phyloP scores from a whole-genome alignment of 768 basidiomycete genomes.

The Lactarius sp. region DNA sequence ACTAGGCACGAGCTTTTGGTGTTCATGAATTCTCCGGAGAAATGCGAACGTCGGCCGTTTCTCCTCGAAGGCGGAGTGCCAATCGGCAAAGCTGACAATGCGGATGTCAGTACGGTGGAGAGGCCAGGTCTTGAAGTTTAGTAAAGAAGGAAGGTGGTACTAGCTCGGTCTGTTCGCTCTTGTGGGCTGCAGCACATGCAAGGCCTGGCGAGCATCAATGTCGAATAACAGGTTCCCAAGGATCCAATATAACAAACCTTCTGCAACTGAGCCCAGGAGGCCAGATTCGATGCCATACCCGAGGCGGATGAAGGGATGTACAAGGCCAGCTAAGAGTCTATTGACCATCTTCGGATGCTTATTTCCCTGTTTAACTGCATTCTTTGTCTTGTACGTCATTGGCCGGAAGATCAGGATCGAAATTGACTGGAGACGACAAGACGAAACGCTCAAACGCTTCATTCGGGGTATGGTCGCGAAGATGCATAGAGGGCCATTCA shows the following conservation, averaged over 20 bases:
- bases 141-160: constrained; percentile 32
- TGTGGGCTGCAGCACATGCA: no score
- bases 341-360: constrained; percentile 52
- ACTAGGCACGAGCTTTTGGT: constrained; percentile 33
- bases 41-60: no score
- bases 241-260: constrained; percentile 40
- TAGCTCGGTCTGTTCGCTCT: no score
- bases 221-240: no score
- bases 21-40: constrained; percentile 49
- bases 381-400: constrained; percentile 21
- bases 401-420: constrained; percentile 29
- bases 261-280: constrained; percentile 52
- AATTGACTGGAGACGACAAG: constrained; percentile 50
- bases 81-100: no score
- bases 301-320: constrained; percentile 62
- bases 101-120: no score
- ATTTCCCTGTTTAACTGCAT: constrained; percentile 20
- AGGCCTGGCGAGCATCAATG: no score
- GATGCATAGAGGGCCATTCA: constrained; percentile 4
- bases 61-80: no score
- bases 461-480: constrained; percentile 40
- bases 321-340: constrained; percentile 48
- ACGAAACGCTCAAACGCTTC: constrained; percentile 53
- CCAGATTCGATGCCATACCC: constrained; percentile 62
- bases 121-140: not conserved